A percentile compares a stretch with the other conserved stretches of the same genome.
These are phyloP conservation scores for Teratosphaeria gauchensis DNA, from an alignment of 2,329 filamentous ascomycete species.

Conservation along the genomic window DNA sequence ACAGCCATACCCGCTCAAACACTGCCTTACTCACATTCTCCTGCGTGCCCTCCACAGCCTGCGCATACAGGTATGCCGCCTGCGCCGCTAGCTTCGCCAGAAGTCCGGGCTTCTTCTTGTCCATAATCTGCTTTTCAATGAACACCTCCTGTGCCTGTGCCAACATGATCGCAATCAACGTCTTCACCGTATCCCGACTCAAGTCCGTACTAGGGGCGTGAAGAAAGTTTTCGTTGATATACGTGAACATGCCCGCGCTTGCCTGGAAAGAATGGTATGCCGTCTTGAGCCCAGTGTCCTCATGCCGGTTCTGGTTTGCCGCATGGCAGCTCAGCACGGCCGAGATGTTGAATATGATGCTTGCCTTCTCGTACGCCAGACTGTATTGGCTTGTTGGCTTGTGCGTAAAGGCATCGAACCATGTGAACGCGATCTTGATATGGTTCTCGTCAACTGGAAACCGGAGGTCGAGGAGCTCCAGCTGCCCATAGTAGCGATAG, in stretches of 20 bases:
- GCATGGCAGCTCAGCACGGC: slow-evolving; percentile 94
- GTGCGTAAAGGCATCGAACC: slow-evolving; percentile 99
- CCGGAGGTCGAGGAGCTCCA: slow-evolving; percentile 84
- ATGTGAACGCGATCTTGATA: slow-evolving; percentile 98
- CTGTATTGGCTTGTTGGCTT: slow-evolving; percentile 96
- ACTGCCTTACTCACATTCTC: slow-evolving; percentile 85
- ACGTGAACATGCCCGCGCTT: slow-evolving; percentile 98
- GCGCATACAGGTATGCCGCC: slow-evolving; percentile 75
- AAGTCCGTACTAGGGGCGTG: slow-evolving; percentile 95
- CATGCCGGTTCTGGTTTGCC: slow-evolving; percentile 79
- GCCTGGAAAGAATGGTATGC: slow-evolving; percentile 98
- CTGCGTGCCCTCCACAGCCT: slow-evolving; percentile 81
- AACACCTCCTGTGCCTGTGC: slow-evolving; percentile 97
- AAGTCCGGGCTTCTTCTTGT: slow-evolving; percentile 85
- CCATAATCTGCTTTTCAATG: slow-evolving; percentile 86
- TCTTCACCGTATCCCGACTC: slow-evolving; percentile 91
- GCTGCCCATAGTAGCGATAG: slow-evolving; percentile 94
- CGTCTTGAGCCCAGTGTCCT: slow-evolving; percentile 88
- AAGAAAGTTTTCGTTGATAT: slow-evolving; percentile 99
- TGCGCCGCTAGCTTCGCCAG: slow-evolving; percentile 90
- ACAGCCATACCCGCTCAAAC: slow-evolving; percentile 89
- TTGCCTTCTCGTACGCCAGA: slow-evolving; percentile 94
- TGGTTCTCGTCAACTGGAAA: slow-evolving; percentile 98
- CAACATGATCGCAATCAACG: slow-evolving; percentile 82
- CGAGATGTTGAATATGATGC: slow-evolving; percentile 98